phyloP scores from a whole-genome alignment of 2,329 filamentous ascomycete species.

The Claviceps cyperi region DNA sequence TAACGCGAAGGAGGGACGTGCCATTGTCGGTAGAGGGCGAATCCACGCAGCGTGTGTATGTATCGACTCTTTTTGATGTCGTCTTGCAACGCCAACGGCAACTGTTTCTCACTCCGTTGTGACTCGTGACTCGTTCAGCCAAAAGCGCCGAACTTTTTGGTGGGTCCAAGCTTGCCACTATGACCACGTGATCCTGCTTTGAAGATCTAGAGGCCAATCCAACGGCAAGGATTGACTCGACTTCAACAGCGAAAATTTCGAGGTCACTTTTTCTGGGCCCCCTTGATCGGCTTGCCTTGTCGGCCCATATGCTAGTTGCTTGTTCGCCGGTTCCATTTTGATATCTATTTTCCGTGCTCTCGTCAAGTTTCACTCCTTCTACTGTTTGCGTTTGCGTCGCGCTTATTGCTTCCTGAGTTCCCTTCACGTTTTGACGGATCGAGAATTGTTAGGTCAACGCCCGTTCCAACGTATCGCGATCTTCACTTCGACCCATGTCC shows the following conservation, averaged over 20 bases:
- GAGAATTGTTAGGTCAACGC: background rate
- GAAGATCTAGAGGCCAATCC: slow-evolving; percentile 2
- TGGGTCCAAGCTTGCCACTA: background rate
- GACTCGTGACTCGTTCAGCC: too few relatives aligned
- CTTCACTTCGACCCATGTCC: background rate
- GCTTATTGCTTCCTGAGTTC: background rate
- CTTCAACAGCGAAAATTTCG: slow-evolving; percentile 15
- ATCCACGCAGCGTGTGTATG: background rate
- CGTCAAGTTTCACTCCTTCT: slow-evolving; percentile 2
- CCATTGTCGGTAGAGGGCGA: slow-evolving; percentile 14
- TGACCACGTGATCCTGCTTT: slow-evolving; percentile 7
- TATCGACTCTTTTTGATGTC: background rate
- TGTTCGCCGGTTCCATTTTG: background rate
- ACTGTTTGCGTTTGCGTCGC: background rate
- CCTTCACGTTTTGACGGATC: slow-evolving; percentile 12
- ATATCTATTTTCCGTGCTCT: background rate
- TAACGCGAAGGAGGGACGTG: slow-evolving; percentile 15
- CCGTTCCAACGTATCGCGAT: slow-evolving; percentile 1
- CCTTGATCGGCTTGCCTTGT: background rate
- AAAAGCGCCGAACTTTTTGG: background rate
- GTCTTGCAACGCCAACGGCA: background rate
- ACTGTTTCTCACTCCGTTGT: background rate
- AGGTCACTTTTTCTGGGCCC: slow-evolving; percentile 8
- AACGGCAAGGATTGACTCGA: background rate
- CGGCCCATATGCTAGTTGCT: background rate